Evolutionary conservation across 345 rosid genomes (phyloP), one percentile per base, ranked within the genome.

Genomic region (Eucalyptus grandis): DNA sequence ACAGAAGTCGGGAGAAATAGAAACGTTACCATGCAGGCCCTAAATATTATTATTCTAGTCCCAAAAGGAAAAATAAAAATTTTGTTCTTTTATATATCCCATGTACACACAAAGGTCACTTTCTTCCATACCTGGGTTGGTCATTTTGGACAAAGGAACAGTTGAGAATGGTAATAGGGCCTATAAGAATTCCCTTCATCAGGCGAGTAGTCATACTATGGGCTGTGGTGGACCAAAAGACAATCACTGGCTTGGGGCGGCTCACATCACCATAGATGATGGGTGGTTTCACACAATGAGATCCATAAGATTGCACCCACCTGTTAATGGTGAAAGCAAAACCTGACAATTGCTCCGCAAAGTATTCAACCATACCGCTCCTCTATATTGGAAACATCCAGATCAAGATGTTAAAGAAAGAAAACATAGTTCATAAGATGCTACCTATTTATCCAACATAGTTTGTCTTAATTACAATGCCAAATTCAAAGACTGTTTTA

Each of bases 251-350:
- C 60, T 54, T 22, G 60, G 60, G 60, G 60, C 1, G 3, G 11
- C 11, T 22, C 26, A 54, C 60, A 22, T 54, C 60, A 54, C 60
- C 60, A 47, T 97, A 98, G 94, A 98, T 96, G 90, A 97, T 94
- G 19, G 99, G 99, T 87, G 99, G 99, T 95, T 98, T 98, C 93
- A 98, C 99, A 87, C 99, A 98, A 24, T 98, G 98, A 90, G 98
- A 96, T 87, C 99, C 99, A 50, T 97, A 98, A 40, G 99, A 98
- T 90, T 98, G 99, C 88, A 98, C 96, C 99, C 99, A 98, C 24
- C 99, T 97, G 21, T 97, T 97, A 81, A 93, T 97, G 46, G 97
- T 94, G 94, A 98, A 98, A 90, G 96, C 97, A 85, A 98, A 97
- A 54, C 99, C 97, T 0, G 99, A 98, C 89, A 97, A 87, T 86